Evolutionary conservation across 2,329 filamentous ascomycete genomes (phyloP).

Genomic region (Dothidotthia symphoricarpi): DNA sequence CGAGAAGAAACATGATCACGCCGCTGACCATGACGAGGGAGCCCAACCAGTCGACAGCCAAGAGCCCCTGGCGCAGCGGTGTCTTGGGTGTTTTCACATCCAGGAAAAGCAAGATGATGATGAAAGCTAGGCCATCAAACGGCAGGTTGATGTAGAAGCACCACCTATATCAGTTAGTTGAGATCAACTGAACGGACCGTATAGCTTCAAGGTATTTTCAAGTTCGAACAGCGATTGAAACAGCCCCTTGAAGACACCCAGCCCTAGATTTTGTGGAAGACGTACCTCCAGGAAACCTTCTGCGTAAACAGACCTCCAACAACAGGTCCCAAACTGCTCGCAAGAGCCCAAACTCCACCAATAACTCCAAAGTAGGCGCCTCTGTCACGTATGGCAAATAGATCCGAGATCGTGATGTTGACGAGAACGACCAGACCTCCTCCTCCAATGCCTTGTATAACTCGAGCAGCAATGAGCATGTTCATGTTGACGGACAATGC

Average conservation of each 20-base stretch:
- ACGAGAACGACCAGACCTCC: conserved; percentile 64
- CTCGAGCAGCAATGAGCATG: conserved; percentile 62
- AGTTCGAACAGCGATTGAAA: neutral
- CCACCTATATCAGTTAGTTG: conserved; percentile 10
- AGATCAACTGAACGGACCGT: neutral
- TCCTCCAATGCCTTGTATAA: conserved; percentile 62
- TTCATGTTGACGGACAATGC: conserved; percentile 57
- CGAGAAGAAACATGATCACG: conserved; percentile 82
- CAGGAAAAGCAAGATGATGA: conserved; percentile 59
- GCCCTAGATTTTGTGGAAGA: neutral
- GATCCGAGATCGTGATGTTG: conserved; percentile 63
- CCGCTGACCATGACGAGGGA: conserved; percentile 68
- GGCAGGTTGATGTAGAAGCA: conserved; percentile 65
- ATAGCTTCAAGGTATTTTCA: neutral
- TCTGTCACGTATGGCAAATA: conserved; percentile 60
- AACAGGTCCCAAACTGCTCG: conserved; percentile 64
- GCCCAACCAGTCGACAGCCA: conserved; percentile 66
- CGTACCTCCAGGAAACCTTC: conserved; percentile 61
- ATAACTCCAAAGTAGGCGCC: conserved; percentile 64
- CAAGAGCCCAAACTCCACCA: conserved; percentile 65
- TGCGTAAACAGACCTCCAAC: conserved; percentile 67
- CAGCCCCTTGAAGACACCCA: neutral
- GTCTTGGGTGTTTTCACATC: conserved; percentile 67
- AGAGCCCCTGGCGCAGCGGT: conserved; percentile 60
- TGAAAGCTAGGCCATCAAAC: conserved; percentile 58